Base-by-base conservation (phyloP, 371 early-diverging fungal genomes). In the Actinomortierella wolfii region DNA sequence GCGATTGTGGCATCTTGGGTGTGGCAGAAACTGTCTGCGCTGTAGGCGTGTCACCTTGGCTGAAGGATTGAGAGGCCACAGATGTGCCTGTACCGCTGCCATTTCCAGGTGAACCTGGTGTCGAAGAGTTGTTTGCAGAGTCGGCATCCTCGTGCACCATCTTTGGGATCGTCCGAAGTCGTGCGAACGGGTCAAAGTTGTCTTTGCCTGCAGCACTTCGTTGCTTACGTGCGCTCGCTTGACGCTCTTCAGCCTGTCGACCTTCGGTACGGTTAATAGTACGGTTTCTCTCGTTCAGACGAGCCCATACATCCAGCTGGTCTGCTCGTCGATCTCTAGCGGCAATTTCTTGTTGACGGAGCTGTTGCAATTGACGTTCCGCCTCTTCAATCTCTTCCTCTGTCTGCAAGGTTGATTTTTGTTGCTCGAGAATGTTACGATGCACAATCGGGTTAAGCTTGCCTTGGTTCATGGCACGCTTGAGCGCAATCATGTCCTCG, bases 391-490 rank as follows among this genome's bases (percentile, higher is more conserved):
- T 56, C 25, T 70, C 64, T 51, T 63, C 76, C 24, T 51, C 40
- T 28, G 28, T 52, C 41, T 66, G 70, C 4, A 56, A 24, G 61
- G 57, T 61, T 60, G 18, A 34, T 56, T 60, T 61, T 59, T 56
- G 62, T 44, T 64, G 64, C 43, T 59, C 66, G 52, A 67, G 41
- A 51, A 60, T 66, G 47, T 61, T 61, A 28, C 68, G 59, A 44
- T 69, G 61, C 11, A 59, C 62, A 34, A 58, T 64, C 58, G 81
- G 59, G 69, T 67, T 59, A 87, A 67, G 39, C 65, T 76, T 14
- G 83, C 81, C 59, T 79, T 85, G 71, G 63, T 89, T 88, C 68
- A 83, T 75, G 6, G 82, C 81, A 11, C 73, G 75, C 64, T 85
- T 87, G 21, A 65, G 63, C 20, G 80, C 77, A 41, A 76, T 77